A percentile compares a stretch with the other conserved stretches of the same genome.
Evolutionary conservation across 2,329 filamentous ascomycete genomes (phyloP).

Genomic region (Lasiodiplodia gonubiensis): DNA sequence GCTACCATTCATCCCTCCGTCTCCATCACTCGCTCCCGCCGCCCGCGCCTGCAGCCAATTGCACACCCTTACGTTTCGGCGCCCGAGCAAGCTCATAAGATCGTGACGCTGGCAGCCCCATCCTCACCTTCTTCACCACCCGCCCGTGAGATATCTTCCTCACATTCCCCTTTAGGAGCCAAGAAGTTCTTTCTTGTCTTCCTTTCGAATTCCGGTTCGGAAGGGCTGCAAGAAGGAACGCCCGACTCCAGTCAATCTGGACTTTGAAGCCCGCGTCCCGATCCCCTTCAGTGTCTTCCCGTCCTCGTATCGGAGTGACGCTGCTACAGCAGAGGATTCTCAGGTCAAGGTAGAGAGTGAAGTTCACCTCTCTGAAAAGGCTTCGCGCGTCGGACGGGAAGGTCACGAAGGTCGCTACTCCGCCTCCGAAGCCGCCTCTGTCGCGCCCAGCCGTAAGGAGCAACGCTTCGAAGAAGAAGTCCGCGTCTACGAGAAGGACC

Average conservation of each 20-base stretch:
- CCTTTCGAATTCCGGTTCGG: constrained; percentile 66
- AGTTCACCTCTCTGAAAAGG: constrained; percentile 73
- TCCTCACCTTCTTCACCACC: constrained; percentile 17
- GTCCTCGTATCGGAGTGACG: constrained; percentile 88
- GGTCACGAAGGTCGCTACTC: constrained; percentile 80
- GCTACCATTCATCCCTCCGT: constrained; percentile 35
- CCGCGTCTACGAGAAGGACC: constrained; percentile 80
- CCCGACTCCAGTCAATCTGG: constrained; percentile 91
- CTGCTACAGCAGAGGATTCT: constrained; percentile 65
- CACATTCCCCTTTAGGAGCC: constrained; percentile 44
- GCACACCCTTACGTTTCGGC: constrained; percentile 36
- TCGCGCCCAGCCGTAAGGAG: constrained; percentile 56
- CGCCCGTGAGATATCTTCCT: constrained; percentile 32
- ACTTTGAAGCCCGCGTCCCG: constrained; percentile 99
- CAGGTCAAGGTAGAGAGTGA: constrained; percentile 87
- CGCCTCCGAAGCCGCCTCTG: constrained; percentile 51
- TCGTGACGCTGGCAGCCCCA: constrained; percentile 41
- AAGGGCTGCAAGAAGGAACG: constrained; percentile 74
- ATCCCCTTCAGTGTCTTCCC: constrained; percentile 99
- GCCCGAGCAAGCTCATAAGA: constrained; percentile 34
- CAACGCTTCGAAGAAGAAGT: constrained; percentile 83
- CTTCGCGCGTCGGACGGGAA: constrained; percentile 95
- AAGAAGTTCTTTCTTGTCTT: constrained; percentile 67
- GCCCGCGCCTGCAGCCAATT: constrained; percentile 48
- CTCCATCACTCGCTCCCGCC: constrained; percentile 42